Evolutionary conservation across 2,329 filamentous ascomycete species (phyloP).

Genomic region (Sordariomycetes sp.): DNA sequence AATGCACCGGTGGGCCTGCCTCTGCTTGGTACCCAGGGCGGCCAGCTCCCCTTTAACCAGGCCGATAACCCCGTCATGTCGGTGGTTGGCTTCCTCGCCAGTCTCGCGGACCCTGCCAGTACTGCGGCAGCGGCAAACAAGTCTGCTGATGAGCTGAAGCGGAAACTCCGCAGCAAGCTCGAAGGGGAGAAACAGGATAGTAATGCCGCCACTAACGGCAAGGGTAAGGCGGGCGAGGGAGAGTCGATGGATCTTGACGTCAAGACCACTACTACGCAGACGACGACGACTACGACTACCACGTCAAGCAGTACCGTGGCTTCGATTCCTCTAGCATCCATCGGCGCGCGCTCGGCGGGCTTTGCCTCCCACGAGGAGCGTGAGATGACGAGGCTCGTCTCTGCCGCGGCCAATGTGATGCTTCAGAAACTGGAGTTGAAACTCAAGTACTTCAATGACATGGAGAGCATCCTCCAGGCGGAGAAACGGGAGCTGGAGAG

Average conservation of each 20-base stretch:
- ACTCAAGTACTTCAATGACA: slow-evolving; percentile 89
- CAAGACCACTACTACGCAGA: slow-evolving; percentile 35
- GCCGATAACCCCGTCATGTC: slow-evolving; percentile 95
- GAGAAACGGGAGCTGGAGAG: slow-evolving; percentile 89
- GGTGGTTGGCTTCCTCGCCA: slow-evolving; percentile 86
- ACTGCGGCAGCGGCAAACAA: slow-evolving; percentile 83
- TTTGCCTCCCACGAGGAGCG: slow-evolving; percentile 94
- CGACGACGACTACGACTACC: slow-evolving; percentile 33
- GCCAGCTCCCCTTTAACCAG: slow-evolving; percentile 79
- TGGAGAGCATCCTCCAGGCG: slow-evolving; percentile 82
- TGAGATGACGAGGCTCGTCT: slow-evolving; percentile 88
- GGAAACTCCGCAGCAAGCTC: slow-evolving; percentile 64
- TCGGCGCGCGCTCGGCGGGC: slow-evolving; percentile 73
- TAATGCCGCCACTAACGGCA: slow-evolving; percentile 31
- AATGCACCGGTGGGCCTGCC: slow-evolving; percentile 43
- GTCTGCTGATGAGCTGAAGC: slow-evolving; percentile 75
- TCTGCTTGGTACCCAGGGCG: slow-evolving; percentile 59
- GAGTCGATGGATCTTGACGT: slow-evolving; percentile 51
- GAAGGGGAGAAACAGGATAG: slow-evolving; percentile 34
- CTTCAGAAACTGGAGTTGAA: slow-evolving; percentile 93
- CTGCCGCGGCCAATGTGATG: slow-evolving; percentile 84
- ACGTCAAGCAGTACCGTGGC: slow-evolving; percentile 40
- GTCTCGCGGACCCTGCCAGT: slow-evolving; percentile 77
- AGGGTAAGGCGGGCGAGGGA: slow-evolving; percentile 45
- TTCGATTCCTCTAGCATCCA: slow-evolving; percentile 72